phyloP scores from a whole-genome alignment of 345 rosid species.

The rapeseed (Brassica napus) region Da-Ae NC_063435.1:23312001-23312500 shows the following conservation, averaged over 20 bases:
- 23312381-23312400: not conserved
- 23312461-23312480: not conserved
- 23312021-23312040: slow-evolving; percentile 39
- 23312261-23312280: slow-evolving; percentile 27
- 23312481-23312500: not conserved
- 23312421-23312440: not conserved
- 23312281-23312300: not conserved
- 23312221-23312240: slow-evolving; percentile 27
- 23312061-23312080: not conserved
- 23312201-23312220: slow-evolving; percentile 10
- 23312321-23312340: not conserved
- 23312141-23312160: not conserved
- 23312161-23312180: slow-evolving; percentile 7
- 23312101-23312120: slow-evolving; percentile 25
- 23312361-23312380: not conserved
- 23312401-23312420: not conserved
- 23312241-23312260: slow-evolving; percentile 31
- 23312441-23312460: not conserved
- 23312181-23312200: not conserved
- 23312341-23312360: not conserved
- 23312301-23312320: not conserved
- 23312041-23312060: slow-evolving; percentile 24
- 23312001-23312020: slow-evolving; percentile 40
- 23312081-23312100: slow-evolving; percentile 32
- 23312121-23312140: slow-evolving; percentile 25